Evolutionary conservation across 2,329 filamentous ascomycete genomes (phyloP).

Genomic region (Penicillium sclerotiorum): DNA sequence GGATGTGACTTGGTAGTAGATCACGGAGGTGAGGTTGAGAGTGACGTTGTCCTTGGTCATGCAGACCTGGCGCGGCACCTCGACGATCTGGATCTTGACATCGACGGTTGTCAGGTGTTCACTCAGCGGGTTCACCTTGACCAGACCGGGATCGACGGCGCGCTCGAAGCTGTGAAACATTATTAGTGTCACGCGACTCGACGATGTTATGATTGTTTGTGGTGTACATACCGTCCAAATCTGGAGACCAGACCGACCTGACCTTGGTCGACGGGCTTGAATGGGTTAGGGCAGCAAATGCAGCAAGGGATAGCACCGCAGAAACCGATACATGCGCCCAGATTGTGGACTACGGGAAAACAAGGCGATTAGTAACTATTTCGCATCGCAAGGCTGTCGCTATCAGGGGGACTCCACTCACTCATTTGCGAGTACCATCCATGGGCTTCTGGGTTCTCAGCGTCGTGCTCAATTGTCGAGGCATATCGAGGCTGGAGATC

Average conservation of each 20-base stretch:
- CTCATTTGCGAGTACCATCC: constrained; percentile 91
- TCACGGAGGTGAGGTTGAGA: constrained; percentile 78
- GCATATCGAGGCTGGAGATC: constrained; percentile 87
- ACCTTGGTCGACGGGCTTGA: constrained; percentile 88
- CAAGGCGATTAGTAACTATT: constrained; percentile 5
- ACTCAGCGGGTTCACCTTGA: constrained; percentile 95
- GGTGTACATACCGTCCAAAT: constrained; percentile 65
- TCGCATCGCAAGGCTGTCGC: constrained; percentile 20
- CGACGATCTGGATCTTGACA: constrained; percentile 97
- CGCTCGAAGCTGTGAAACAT: constrained; percentile 70
- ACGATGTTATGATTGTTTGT: no score
- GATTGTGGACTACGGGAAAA: constrained; percentile 61
- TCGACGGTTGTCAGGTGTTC: constrained; percentile 90
- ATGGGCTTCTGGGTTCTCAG: constrained; percentile 69
- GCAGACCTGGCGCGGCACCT: constrained; percentile 94
- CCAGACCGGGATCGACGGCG: constrained; percentile 92
- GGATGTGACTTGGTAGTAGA: constrained; percentile 96
- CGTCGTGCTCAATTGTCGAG: constrained; percentile 59
- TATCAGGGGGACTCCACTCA: constrained; percentile 44
- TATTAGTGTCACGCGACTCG: not conserved
- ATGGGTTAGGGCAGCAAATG: constrained; percentile 90
- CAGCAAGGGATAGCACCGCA: constrained; percentile 89
- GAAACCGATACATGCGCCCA: constrained; percentile 76
- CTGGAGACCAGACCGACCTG: constrained; percentile 95
- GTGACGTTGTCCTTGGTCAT: constrained; percentile 97